These are phyloP conservation scores for Talaromyces ruber DNA, from an alignment of 495 filamentous ascomycete species.

Conservation along the genomic window DNA sequence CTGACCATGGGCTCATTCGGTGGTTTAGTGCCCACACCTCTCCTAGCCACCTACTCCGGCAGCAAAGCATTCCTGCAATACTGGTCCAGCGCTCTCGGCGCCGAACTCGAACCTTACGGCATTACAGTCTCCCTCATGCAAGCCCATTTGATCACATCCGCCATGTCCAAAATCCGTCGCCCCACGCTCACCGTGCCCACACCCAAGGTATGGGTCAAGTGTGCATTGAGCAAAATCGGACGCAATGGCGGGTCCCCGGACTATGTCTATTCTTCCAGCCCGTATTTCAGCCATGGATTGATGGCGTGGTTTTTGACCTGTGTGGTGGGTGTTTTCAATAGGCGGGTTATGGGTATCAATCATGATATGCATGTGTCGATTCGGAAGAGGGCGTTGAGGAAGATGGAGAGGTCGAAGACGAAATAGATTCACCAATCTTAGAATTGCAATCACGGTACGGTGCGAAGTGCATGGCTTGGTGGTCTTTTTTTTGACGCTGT, in stretches of 20 bases:
- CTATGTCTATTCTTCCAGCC: constrained; percentile 75
- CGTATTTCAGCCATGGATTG: constrained; percentile 83
- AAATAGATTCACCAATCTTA: constrained; percentile 19
- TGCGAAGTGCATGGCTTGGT: neutral
- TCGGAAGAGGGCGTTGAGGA: constrained; percentile 77
- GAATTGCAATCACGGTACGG: neutral
- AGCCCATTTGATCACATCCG: constrained; percentile 84
- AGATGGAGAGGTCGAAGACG: constrained; percentile 67
- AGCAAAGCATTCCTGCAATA: constrained; percentile 97
- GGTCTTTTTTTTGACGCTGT: neutral
- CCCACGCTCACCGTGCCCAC: constrained; percentile 69
- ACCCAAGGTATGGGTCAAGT: constrained; percentile 71
- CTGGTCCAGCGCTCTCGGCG: constrained; percentile 81
- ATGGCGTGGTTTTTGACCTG: constrained; percentile 79
- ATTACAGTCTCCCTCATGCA: constrained; percentile 82
- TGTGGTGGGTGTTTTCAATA: constrained; percentile 58
- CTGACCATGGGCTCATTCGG: constrained; percentile 97
- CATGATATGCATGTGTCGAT: constrained; percentile 77
- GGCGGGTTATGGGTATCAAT: constrained; percentile 57
- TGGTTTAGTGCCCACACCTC: constrained; percentile 80
- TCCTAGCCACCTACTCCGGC: constrained; percentile 93
- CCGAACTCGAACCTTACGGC: constrained; percentile 70
- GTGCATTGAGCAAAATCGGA: constrained; percentile 75
- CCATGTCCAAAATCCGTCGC: constrained; percentile 91
- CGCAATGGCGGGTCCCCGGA: constrained; percentile 63